Conservation (phyloP, 495 filamentous ascomycete genomes). For the Annulohypoxylon maeteangense region DNA sequence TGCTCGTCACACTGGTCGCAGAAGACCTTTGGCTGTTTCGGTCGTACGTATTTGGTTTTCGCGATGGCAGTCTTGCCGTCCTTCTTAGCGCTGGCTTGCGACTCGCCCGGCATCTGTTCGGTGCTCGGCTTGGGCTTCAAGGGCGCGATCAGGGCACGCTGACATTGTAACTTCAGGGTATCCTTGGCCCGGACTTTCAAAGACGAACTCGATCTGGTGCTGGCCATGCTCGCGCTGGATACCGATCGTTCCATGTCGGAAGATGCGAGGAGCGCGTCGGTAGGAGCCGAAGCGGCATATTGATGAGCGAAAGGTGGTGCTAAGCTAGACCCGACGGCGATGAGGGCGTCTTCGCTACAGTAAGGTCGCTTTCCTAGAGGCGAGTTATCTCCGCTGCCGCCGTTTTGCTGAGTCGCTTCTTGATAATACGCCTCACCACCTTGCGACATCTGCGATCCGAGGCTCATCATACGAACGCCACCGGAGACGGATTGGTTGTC, state of each 20-base stretch:
- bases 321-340: constrained; percentile 52
- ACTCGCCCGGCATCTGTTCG: constrained; percentile 40
- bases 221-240: constrained; percentile 57
- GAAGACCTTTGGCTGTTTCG: constrained; percentile 77
- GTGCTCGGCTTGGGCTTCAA: constrained; percentile 55
- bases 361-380: constrained; percentile 49
- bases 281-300: constrained; percentile 48
- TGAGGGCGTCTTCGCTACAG: constrained; percentile 44
- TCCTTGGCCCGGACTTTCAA: constrained; percentile 57
- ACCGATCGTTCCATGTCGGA: constrained; percentile 58
- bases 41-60: constrained; percentile 76
- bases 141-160: constrained; percentile 43
- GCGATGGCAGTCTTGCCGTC: constrained; percentile 67
- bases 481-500: constrained; percentile 50
- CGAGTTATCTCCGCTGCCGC: constrained; percentile 41
- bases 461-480: constrained; percentile 56
- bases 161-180: constrained; percentile 50
- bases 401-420: constrained; percentile 47
- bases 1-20: constrained; percentile 80
- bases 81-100: constrained; percentile 45
- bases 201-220: constrained; percentile 51
- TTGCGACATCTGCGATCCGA: constrained; percentile 55
- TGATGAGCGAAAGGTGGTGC: constrained; percentile 48
- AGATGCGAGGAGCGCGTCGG: constrained; percentile 39
- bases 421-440: constrained; percentile 38